A percentile compares a stretch with the other conserved stretches of the same genome.
Evolutionary conservation across 2,329 filamentous ascomycete species (phyloP).

Genomic region (Spiromastix sp.): DNA sequence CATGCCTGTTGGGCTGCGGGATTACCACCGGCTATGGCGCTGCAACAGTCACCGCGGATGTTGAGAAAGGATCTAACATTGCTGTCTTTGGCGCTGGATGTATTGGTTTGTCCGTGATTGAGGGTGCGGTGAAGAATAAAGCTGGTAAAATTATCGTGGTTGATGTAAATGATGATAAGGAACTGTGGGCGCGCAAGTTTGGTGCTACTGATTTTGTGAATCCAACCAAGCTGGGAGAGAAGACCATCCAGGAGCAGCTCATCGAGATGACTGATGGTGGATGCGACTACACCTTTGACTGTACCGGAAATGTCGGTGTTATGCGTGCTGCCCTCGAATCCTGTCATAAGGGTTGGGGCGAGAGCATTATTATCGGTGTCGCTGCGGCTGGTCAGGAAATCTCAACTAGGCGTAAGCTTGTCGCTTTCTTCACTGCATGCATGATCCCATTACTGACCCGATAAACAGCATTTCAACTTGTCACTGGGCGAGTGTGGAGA

Average conservation of each 20-base stretch:
- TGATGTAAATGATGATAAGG: slow-evolving; percentile 79
- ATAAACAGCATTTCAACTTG: slow-evolving; percentile 80
- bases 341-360: slow-evolving; percentile 98
- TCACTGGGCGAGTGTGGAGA: slow-evolving; percentile 95
- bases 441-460: slow-evolving; percentile 5
- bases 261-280: slow-evolving; percentile 97
- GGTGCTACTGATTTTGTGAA: slow-evolving; percentile 97
- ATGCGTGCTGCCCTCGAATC: slow-evolving; percentile 95
- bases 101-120: slow-evolving; percentile 88
- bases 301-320: slow-evolving; percentile 91
- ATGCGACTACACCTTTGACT: slow-evolving; percentile 98
- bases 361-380: slow-evolving; percentile 96
- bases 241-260: slow-evolving; percentile 83
- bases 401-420: slow-evolving; percentile 70
- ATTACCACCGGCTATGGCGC: slow-evolving; percentile 98
- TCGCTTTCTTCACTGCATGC: slow-evolving; percentile 3
- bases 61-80: slow-evolving; percentile 81
- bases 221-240: slow-evolving; percentile 62
- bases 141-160: slow-evolving; percentile 55
- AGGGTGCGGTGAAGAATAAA: slow-evolving; percentile 79
- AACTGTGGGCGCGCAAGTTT: slow-evolving; percentile 88
- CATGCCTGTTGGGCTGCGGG: slow-evolving; percentile 90
- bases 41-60: slow-evolving; percentile 81
- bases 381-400: slow-evolving; percentile 96
- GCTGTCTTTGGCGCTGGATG: slow-evolving; percentile 94